Evolutionary conservation across 1,284 basidiomycete genomes (phyloP), one percentile per base, ranked within the genome.

Genomic region (Coniophora puteana): DNA sequence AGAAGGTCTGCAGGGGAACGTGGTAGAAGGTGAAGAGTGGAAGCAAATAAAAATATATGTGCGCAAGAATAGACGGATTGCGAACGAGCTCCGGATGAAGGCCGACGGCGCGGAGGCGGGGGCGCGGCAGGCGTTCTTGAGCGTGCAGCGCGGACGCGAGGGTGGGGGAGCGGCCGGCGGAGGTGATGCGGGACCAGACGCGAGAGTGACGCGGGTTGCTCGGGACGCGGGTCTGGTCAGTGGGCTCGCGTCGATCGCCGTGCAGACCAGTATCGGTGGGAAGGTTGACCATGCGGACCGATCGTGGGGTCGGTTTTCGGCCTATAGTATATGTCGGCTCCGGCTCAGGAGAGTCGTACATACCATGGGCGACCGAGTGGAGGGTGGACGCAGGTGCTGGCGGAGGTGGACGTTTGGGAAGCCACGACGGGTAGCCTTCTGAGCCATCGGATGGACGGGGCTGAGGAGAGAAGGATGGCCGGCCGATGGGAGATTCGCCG

Each of bases 381-480:
- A 82, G 63, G 4, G 83, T 86, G 8, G 82, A 85, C 4, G 74
- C 74, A 4, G 86, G 87, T 11, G 76, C 77, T 1, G 86, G 86
- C 2, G 76, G 83, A 16, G 79, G 79, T 4, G 87, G 86, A n/a
- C 86, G 74, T 46, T 69, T 77, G 11, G 86, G 86, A 4, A 89
- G 78, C 86, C 87, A 89, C 21, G 82, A 80, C 4, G 86, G 86
- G 54, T 89, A 89, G 18, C 79, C 78, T 51, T 85, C 83, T 8
- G 79, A 82, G 45, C 71, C 68, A 52, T 67, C 68, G 27, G 72
- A 72, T 43, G 55, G 51, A 42, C 63, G 57, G 21, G 59, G 58
- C 11, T 60, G 65, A 28, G 61, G 58, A 1, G 62, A 53, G 46
- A 66, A 68, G 46, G 45, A 68, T 39, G 61, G 58, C 4, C 57